phyloP scores from a whole-genome alignment of 345 rosid genomes.

The Camelina neglecta region DNA sequence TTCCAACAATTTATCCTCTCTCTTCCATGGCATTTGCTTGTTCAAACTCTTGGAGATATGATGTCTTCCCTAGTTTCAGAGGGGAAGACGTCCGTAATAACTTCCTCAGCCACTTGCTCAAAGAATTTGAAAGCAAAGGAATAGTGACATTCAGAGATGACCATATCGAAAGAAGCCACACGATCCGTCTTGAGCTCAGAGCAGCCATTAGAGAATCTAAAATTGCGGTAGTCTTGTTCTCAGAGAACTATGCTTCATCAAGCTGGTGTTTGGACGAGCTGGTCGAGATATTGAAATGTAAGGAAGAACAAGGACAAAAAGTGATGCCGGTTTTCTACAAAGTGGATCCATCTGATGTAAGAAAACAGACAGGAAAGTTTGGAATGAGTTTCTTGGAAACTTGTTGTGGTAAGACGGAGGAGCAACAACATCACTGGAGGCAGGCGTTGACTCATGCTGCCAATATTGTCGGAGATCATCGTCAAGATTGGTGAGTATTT shows the following conservation, averaged over 20 bases:
- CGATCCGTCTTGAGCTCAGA: not conserved
- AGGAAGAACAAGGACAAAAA: not conserved
- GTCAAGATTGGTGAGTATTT: not conserved
- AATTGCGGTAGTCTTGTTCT: not conserved
- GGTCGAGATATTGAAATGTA: not conserved
- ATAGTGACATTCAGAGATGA: not conserved
- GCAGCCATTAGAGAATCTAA: slow-evolving; percentile 2
- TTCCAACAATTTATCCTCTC: not conserved
- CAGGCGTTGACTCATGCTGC: not conserved
- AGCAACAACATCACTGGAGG: not conserved
- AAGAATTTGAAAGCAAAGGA: not conserved
- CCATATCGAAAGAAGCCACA: not conserved
- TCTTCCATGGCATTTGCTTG: not conserved
- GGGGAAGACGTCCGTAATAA: not conserved
- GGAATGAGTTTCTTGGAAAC: not conserved
- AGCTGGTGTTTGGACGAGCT: slow-evolving; percentile 1
- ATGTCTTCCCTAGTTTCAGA: not conserved
- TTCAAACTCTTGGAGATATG: not conserved
- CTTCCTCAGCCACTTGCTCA: not conserved
- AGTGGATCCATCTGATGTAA: not conserved
- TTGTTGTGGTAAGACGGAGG: not conserved
- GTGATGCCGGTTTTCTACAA: not conserved
- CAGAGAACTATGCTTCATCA: not conserved
- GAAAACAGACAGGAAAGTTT: not conserved
- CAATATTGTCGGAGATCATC: not conserved